Evolutionary conservation across 2,329 filamentous ascomycete species (phyloP).

Genomic region (Domatiomyces globalis): DNA sequence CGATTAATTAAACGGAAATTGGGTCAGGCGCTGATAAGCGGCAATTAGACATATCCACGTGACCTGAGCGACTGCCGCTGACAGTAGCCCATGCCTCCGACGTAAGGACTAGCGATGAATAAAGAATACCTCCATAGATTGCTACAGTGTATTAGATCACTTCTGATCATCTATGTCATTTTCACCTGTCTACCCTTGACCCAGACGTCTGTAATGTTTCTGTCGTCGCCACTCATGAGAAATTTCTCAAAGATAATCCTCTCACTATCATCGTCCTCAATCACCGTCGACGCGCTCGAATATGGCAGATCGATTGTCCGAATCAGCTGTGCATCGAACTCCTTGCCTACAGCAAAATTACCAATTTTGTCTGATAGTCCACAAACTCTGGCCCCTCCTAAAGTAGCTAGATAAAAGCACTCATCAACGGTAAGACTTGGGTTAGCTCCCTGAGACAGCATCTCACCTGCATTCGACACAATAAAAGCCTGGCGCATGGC

Average conservation of each 20-base stretch:
- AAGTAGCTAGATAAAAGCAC: constrained; percentile 45
- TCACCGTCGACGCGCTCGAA: constrained; percentile 35
- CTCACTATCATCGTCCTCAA: constrained; percentile 37
- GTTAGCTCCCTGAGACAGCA: constrained; percentile 26
- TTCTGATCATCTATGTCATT: not conserved
- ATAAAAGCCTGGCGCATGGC: constrained; percentile 44
- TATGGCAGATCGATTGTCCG: constrained; percentile 21
- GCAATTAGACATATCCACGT: too few relatives aligned
- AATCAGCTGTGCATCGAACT: constrained; percentile 21
- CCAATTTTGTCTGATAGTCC: constrained; percentile 32
- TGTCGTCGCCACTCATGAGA: constrained; percentile 50
- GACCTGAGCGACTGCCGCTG: too few relatives aligned
- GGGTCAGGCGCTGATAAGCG: too few relatives aligned
- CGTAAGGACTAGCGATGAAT: too few relatives aligned
- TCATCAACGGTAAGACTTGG: constrained; percentile 37
- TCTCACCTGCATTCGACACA: constrained; percentile 18
- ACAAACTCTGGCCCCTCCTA: constrained; percentile 47
- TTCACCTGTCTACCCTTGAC: constrained; percentile 34
- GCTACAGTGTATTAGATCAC: too few relatives aligned
- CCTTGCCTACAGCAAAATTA: constrained; percentile 22
- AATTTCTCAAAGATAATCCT: constrained; percentile 47
- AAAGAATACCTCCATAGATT: too few relatives aligned
- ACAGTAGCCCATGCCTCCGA: too few relatives aligned
- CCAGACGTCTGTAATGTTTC: constrained; percentile 44
- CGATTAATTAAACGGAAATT: too few relatives aligned